Base-by-base conservation (phyloP, 2,329 filamentous ascomycete species). In the Calonectria fujianensis region DNA sequence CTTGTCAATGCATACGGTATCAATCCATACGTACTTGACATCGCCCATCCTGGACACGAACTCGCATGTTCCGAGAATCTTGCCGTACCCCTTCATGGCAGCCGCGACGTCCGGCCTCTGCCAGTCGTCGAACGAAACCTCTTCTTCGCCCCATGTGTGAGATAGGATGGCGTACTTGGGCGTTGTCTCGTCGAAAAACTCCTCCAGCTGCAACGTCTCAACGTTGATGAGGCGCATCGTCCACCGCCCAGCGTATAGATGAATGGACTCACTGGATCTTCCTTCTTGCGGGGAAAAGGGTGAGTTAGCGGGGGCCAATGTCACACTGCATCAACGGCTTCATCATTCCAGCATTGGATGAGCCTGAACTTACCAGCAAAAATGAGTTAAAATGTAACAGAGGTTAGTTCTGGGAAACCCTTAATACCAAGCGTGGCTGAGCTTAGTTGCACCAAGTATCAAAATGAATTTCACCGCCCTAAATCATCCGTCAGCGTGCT, bases 1-100 rank as follows among this genome's bases (percentile, higher is more conserved):
- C 52, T 77, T 77, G 45, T 77, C 74, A 32, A 77, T 77, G 48
- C 75, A 77, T 18, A 69, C 74, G 16, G 70, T 77, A 8, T 77
- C 75, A 6, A 74, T 68, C 75, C 75, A 75, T 13, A 52, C 68
- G 32, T 77, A 72, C 6, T 70, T 31, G 3, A 72, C 29, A 7
- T 54, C 64, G 2, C 66, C 39, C 3, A 64, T 63, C 24, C 50
- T 18, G 3, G 20, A 51, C 4, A 74, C 69, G 4, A 63, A 72
- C 16, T 69, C 37, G 18, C 74, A 72, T 6, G 73, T 66, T 10
- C 70, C 71, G 6, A 70, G 14, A 24, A 77, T 77, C 51, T 77
- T 77, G 16, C 37, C 31, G 50, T 74, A 75, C 39, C 74, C 75
- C n/a, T 66, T 63, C 31, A 48, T 75, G 1, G 31, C 27, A 24